Evolutionary conservation across 768 basidiomycete species (phyloP), one percentile per base, ranked within the genome.

Genomic region (Multifurca ochricompacta): DNA sequence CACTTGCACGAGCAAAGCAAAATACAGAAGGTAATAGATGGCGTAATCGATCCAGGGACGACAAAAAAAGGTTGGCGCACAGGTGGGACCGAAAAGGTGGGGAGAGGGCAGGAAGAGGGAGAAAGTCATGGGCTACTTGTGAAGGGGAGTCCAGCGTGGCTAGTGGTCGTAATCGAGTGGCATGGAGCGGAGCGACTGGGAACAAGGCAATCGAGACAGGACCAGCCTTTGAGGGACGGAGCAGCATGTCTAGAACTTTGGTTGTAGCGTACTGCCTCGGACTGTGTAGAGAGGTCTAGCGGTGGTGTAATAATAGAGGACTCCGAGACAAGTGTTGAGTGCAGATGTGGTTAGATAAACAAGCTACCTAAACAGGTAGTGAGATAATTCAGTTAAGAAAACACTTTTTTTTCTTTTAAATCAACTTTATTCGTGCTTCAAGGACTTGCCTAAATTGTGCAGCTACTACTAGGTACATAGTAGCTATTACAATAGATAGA

Each of bases 91-190:
- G 50, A 32, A 51, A 52, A 9, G 44, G 25, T 23, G 46, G 18
- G n/a, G 50, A 57, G 16, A 57, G 44, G 13, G 40, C 51, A 9
- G 56, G 56, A 30, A 52, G 50, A 52, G 56, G 55, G 21, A 56
- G 55, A 35, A 52, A 21, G 32, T 25, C 45, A 31, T 51, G 34
- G 18, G 10, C 18, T 16, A 32, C 36, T 51, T 44, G 19, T 11
- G 23, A 16, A 13, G 23, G 23, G 36, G 13, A 19, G 6, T 3
- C 7, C 27, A 19, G 14, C 30, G 37, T 28, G 10, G 42, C 23
- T 44, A 27, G 27, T 25, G 23, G 42, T 48, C 35, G 48, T 18
- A 34, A 19, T n/a, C 2, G 21, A 32, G 48, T 31, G 16, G 23
- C 14, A 41, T 34, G 35, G 13, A 27, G 31, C 11, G 37, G 28